These are phyloP conservation scores for Rosa hybrid DNA, from an alignment of 331 rosid genomes.

Conservation along the genomic window DNA sequence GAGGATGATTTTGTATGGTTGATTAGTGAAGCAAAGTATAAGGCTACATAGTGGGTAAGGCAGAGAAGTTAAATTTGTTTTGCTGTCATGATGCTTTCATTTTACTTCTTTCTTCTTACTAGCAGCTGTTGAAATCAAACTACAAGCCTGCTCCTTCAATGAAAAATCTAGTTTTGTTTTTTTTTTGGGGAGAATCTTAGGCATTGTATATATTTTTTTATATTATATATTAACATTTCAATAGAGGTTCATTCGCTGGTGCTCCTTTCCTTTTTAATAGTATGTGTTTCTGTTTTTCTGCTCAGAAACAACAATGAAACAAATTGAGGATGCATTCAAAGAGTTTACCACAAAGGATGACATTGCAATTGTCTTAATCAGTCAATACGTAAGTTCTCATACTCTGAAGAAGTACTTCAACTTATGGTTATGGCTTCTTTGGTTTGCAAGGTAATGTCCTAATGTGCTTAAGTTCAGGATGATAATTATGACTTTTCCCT, in stretches of 20 bases:
- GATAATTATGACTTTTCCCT: not conserved
- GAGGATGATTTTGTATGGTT: not conserved
- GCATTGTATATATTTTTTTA: too few species aligned
- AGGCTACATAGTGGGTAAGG: not conserved
- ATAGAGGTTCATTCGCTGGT: conserved; percentile 7
- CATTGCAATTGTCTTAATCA: conserved; percentile 77
- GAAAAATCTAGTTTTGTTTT: too few species aligned
- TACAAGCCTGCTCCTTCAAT: not conserved
- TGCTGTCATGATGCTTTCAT: not conserved
- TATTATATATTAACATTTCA: not conserved
- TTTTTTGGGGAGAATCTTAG: not conserved
- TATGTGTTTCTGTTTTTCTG: conserved; percentile 23
- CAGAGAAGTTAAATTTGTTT: not conserved
- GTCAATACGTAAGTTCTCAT: conserved; percentile 83
- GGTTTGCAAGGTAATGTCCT: not conserved
- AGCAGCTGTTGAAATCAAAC: not conserved
- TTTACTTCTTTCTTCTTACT: not conserved
- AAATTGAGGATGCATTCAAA: conserved; percentile 92
- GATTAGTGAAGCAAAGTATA: not conserved
- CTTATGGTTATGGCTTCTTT: not conserved
- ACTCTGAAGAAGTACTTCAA: not conserved
- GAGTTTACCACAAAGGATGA: conserved; percentile 89
- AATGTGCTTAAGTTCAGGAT: not conserved
- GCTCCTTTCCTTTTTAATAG: conserved; percentile 16
- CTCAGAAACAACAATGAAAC: conserved; percentile 82